Evolutionary conservation across 2,329 filamentous ascomycete species (phyloP).

Genomic region (Cyphellophora attinorum): DNA sequence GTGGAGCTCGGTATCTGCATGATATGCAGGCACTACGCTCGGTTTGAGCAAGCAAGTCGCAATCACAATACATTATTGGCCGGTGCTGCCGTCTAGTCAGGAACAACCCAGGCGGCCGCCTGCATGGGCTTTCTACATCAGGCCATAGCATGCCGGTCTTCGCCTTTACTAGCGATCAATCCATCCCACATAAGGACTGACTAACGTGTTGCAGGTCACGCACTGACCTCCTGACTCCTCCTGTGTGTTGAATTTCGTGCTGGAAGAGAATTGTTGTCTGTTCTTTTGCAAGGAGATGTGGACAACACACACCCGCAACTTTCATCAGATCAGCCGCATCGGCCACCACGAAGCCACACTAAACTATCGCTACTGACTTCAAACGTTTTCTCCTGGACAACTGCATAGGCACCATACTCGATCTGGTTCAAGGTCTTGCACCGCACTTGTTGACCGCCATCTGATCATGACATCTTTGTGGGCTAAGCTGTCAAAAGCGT

Average conservation of each 20-base stretch:
- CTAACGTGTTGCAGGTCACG: too few relatives aligned
- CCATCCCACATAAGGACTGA: too few relatives aligned
- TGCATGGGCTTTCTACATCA: background rate
- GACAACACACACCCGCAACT: too few relatives aligned
- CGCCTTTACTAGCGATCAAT: background rate
- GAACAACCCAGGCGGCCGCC: background rate
- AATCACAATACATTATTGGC: background rate
- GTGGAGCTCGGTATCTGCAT: background rate
- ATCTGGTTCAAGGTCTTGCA: background rate
- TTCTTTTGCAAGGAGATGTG: too few relatives aligned
- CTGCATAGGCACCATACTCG: background rate
- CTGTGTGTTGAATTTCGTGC: background rate
- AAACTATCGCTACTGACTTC: background rate
- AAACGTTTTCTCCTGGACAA: background rate
- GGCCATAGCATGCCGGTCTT: background rate
- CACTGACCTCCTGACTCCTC: background rate
- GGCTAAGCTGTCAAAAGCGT: background rate
- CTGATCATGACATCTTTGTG: background rate
- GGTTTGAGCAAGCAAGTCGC: background rate
- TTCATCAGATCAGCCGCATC: too few relatives aligned
- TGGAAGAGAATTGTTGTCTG: background rate
- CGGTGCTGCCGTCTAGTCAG: background rate
- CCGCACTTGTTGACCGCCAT: background rate
- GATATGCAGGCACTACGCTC: background rate
- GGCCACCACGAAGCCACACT: background rate